A percentile compares a stretch with the other conserved stretches of the same genome.
Conservation (phyloP, 306 rosid species). For the Dryas octopetala region DNA sequence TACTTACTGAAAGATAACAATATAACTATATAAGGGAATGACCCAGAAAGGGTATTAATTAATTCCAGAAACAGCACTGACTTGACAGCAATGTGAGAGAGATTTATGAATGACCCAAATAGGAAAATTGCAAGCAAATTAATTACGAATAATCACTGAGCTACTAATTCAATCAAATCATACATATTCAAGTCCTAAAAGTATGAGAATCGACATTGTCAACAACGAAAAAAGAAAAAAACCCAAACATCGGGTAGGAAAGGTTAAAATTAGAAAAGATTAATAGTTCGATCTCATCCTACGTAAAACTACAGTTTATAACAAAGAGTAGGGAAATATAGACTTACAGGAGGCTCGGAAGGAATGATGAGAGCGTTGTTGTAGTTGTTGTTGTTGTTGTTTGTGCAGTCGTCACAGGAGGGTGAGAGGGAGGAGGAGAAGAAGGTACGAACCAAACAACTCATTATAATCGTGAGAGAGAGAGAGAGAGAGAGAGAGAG, state of each 20-base stretch:
- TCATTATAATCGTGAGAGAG: neutral
- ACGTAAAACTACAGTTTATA: no score
- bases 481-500: neutral
- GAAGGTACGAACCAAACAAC: slow-evolving; percentile 1
- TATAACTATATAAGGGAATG: no score
- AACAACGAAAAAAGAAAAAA: neutral
- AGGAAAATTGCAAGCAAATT: neutral
- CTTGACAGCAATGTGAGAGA: neutral
- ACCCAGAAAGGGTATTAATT: no score
- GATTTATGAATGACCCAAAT: neutral
- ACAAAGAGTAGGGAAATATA: no score
- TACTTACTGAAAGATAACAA: neutral
- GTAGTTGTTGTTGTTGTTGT: neutral
- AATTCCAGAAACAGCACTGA: neutral
- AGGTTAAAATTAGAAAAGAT: neutral
- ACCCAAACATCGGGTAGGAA: neutral
- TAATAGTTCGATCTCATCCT: neutral
- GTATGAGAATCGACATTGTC: neutral
- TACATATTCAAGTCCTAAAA: neutral
- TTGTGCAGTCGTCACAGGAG: neutral
- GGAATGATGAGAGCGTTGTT: neutral
- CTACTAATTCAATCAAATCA: neutral
- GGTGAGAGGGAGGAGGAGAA: neutral
- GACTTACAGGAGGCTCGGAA: neutral
- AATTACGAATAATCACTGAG: neutral